Percentiles rank a stretch among this genome's conserved stretches.
Evolutionary conservation across 768 basidiomycete species (phyloP).

Genomic region (Termitomyces sp.): DNA sequence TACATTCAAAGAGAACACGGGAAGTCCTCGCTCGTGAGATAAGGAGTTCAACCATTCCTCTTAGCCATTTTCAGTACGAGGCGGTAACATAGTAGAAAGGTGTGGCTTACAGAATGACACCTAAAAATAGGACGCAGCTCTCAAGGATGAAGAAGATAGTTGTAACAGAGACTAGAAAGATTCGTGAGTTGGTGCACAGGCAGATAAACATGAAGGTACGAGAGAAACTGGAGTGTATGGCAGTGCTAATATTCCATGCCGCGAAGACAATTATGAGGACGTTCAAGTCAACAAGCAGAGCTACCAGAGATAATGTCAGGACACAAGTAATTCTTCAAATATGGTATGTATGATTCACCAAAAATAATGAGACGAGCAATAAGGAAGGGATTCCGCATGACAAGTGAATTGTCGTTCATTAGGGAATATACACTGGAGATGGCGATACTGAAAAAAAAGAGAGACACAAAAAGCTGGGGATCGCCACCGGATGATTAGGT

Average conservation of each 20-base stretch:
- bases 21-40: constrained; percentile 31
- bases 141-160: constrained; percentile 45
- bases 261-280: constrained; percentile 50
- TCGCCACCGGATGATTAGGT: too few relatives aligned
- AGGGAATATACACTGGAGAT: background rate
- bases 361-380: constrained; percentile 52
- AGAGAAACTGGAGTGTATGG: constrained; percentile 25
- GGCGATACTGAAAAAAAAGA: background rate
- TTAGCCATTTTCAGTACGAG: constrained; percentile 6
- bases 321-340: background rate
- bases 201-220: constrained; percentile 22
- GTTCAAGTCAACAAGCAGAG: constrained; percentile 45
- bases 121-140: constrained; percentile 31
- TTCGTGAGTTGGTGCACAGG: background rate
- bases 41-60: constrained; percentile 32
- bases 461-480: constrained; percentile 5
- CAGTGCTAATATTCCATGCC: constrained; percentile 47
- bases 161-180: constrained; percentile 36
- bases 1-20: constrained; percentile 45
- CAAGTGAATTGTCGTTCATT: background rate
- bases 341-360: constrained; percentile 30
- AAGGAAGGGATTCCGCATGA: constrained; percentile 49
- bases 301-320: constrained; percentile 19
- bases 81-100: background rate
- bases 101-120: constrained; percentile 27